A percentile compares a stretch with the other conserved stretches of the same genome.
Evolutionary conservation across 129 eudicot species (phyloP).

Genomic region (Logfia minima): DNA sequence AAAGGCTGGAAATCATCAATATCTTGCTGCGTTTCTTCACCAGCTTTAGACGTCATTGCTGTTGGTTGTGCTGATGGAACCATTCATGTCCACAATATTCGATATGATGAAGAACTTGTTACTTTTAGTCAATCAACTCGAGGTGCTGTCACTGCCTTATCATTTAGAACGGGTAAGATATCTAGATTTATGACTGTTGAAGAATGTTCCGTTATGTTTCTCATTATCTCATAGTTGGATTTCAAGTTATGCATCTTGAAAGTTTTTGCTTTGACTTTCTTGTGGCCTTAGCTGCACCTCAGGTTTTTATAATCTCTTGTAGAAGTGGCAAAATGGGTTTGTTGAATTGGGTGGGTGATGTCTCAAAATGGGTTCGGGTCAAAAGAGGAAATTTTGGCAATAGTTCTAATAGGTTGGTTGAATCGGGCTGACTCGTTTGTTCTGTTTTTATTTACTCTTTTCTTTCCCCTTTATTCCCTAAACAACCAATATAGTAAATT

Average conservation of each 20-base stretch:
- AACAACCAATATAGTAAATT: no score
- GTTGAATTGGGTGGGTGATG: not conserved
- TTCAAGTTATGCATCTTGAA: not conserved
- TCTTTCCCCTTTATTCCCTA: no score
- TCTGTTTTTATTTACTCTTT: not conserved
- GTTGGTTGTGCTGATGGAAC: constrained; percentile 97
- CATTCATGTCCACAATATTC: constrained; percentile 83
- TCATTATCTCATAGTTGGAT: not conserved
- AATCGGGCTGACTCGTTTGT: not conserved
- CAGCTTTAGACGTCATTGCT: constrained; percentile 94
- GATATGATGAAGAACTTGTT: constrained; percentile 77
- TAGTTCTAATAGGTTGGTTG: not conserved
- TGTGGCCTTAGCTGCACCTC: constrained; percentile 6
- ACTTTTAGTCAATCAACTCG: constrained; percentile 77
- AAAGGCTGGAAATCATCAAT: constrained; percentile 84
- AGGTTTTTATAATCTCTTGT: not conserved
- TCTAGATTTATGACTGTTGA: constrained; percentile 11
- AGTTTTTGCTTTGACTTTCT: not conserved
- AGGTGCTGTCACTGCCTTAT: constrained; percentile 89
- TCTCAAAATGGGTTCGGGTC: not conserved
- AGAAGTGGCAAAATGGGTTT: not conserved
- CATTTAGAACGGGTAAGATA: constrained; percentile 81
- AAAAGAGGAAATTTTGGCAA: not conserved
- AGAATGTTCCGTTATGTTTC: not conserved
- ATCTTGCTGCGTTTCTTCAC: constrained; percentile 81